phyloP scores from a whole-genome alignment of 2,329 filamentous ascomycete genomes.

The Celoporthe dispersa region DNA sequence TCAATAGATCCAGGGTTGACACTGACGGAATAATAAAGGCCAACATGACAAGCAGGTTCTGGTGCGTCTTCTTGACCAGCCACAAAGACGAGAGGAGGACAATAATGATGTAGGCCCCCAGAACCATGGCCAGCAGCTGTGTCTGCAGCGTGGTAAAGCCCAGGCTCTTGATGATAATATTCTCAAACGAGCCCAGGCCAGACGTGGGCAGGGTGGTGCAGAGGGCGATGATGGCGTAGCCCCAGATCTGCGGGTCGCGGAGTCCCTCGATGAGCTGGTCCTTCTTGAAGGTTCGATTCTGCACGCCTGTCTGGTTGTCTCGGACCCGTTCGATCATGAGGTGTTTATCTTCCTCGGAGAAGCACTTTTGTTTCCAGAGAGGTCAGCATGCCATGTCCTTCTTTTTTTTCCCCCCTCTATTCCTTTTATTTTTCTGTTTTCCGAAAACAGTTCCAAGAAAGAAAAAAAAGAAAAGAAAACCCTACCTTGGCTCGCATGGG shows the following conservation, averaged over 20 bases:
- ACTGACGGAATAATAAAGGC: constrained; percentile 68
- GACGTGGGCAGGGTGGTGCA: constrained; percentile 76
- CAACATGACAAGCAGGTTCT: constrained; percentile 71
- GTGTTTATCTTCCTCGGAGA: constrained; percentile 67
- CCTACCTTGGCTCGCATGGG: constrained; percentile 64
- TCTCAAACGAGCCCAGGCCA: constrained; percentile 73
- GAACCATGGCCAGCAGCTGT: constrained; percentile 75
- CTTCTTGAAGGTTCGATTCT: constrained; percentile 56
- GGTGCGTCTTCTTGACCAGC: constrained; percentile 69
- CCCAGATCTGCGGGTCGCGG: constrained; percentile 68
- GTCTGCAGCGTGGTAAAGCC: constrained; percentile 69
- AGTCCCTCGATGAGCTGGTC: constrained; percentile 57
- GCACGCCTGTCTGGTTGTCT: constrained; percentile 64
- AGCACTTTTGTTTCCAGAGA: constrained; percentile 51
- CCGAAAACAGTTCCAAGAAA: background rate
- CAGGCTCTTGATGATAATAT: constrained; percentile 74
- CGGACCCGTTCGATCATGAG: constrained; percentile 65
- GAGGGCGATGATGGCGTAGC: constrained; percentile 67
- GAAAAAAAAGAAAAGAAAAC: background rate
- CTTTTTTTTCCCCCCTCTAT: background rate
- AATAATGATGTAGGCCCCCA: constrained; percentile 74
- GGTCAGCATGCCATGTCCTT: background rate
- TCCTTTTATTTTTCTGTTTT: too few relatives aligned
- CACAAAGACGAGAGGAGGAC: constrained; percentile 69
- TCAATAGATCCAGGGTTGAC: constrained; percentile 34